Evolutionary conservation across 2,329 filamentous ascomycete species (phyloP), one percentile per base, ranked within the genome.

Genomic region (Pyrenophora teres): DNA sequence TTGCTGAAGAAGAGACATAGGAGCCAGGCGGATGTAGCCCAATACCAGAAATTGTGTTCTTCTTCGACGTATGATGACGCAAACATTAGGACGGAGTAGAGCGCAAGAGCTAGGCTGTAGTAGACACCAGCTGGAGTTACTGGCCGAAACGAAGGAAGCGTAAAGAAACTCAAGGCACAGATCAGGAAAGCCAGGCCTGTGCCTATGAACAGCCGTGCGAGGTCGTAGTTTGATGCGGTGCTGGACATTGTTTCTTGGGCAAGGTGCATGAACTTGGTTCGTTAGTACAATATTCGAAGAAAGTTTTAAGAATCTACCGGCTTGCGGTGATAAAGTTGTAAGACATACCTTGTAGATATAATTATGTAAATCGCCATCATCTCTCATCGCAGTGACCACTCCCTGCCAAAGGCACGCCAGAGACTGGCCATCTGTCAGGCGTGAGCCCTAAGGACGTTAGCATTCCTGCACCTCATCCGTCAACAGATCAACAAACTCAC

Each of bases 11-110:
- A 77, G 10, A 85, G 70, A 51, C 78, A 77, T 49, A 78, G 71
- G 38, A 80, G 74, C 89, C 89, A 95, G 6, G 84, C 82, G 0
- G 88, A 86, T 0, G 87, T 83, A 1, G 85, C 76, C 92, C 93
- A 97, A 75, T 99, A 97, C 94, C 94, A 99, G 71, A 96, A 97
- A 62, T 97, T 91, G 42, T 99, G 94, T 72, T 99, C 94, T 75
- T 99, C 94, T 74, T 99, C 94, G 2, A 99, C 91, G 71, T 94
- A 99, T 68, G 92, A 97, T 70, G 90, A 96, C 8, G 92, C 93
- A 75, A 97, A 97, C 92, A 97, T 97, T 85, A 97, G 95, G 32
- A 84, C 72, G 1, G 87, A 86, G 68, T 97, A 96, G 4, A 80
- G 65, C 2, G 67, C 13, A 7, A 72, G 63, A 0, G 70, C 67